These are phyloP conservation scores for Saprolegnia diclina DNA, from an alignment of 352 stramenopile species.

Conservation along the genomic window DNA sequence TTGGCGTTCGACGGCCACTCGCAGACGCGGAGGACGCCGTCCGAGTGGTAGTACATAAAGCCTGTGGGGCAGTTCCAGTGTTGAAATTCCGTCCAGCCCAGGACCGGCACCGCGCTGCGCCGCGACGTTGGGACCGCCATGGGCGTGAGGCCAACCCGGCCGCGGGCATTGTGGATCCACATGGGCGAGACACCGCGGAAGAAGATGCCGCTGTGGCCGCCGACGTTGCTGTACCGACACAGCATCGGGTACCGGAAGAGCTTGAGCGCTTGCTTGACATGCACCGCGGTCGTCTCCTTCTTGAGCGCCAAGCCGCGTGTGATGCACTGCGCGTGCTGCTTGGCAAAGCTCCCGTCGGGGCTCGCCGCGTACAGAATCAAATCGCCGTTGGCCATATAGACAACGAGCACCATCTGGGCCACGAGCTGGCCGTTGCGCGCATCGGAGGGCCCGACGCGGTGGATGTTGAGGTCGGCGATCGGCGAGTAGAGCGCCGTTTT, in stretches of 20 bases:
- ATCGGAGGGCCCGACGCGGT: slow-evolving; percentile 72
- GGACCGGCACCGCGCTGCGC: slow-evolving; percentile 61
- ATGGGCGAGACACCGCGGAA: slow-evolving; percentile 79
- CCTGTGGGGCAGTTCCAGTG: slow-evolving; percentile 85
- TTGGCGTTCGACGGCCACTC: slow-evolving; percentile 73
- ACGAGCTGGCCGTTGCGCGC: slow-evolving; percentile 64
- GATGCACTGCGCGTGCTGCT: slow-evolving; percentile 63
- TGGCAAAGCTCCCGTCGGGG: slow-evolving; percentile 46
- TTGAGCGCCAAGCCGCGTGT: slow-evolving; percentile 63
- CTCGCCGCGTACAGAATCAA: slow-evolving; percentile 66
- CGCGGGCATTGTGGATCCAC: slow-evolving; percentile 74
- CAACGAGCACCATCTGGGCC: slow-evolving; percentile 70
- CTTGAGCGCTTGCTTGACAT: slow-evolving; percentile 39
- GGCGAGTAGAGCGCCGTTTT: slow-evolving; percentile 81
- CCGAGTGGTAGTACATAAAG: slow-evolving; percentile 86
- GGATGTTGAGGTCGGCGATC: slow-evolving; percentile 75
- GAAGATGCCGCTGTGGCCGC: slow-evolving; percentile 78
- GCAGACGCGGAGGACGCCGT: slow-evolving; percentile 68
- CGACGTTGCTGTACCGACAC: slow-evolving; percentile 73
- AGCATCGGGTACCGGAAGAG: slow-evolving; percentile 86
- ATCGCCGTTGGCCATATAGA: slow-evolving; percentile 80
- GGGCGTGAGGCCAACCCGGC: slow-evolving; percentile 54
- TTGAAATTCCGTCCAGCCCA: slow-evolving; percentile 83
- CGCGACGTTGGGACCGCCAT: slow-evolving; percentile 60
- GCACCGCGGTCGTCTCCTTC: slow-evolving; percentile 53